Evolutionary conservation across 2,329 filamentous ascomycete genomes (phyloP).

Genomic region (Hypoxylon sp.): DNA sequence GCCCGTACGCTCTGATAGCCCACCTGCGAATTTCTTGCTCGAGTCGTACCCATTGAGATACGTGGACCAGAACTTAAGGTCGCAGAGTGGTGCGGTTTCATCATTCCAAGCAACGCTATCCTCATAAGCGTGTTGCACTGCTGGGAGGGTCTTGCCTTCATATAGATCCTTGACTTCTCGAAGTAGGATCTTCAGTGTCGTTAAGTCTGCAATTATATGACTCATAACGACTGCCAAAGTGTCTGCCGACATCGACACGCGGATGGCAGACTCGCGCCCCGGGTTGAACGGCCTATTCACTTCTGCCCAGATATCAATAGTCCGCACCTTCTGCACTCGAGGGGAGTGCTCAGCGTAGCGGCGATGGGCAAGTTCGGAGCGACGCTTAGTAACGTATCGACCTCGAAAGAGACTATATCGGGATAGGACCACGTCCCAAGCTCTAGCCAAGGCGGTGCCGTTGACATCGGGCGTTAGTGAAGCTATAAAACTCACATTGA

Average conservation of each 20-base stretch:
- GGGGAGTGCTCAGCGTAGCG: neutral
- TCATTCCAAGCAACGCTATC: too few species aligned
- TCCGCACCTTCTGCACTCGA: neutral
- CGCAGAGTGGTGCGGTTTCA: neutral
- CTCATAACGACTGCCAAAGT: neutral
- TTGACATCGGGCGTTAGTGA: neutral
- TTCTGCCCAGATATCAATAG: neutral
- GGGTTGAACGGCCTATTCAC: neutral
- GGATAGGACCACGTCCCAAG: neutral
- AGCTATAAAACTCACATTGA: neutral
- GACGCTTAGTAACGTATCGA: neutral
- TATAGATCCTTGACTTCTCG: neutral
- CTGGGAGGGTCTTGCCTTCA: neutral
- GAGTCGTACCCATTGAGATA: neutral
- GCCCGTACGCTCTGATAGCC: neutral
- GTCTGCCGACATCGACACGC: neutral
- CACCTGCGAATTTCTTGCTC: neutral
- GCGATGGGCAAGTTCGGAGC: neutral
- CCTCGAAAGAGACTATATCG: neutral
- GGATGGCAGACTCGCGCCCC: neutral
- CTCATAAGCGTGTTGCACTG: neutral
- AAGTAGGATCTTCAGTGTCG: neutral
- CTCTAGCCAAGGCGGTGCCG: neutral
- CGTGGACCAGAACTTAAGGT: neutral
- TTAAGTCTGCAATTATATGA: neutral